Evolutionary conservation across 2,329 filamentous ascomycete species (phyloP).

Genomic region (Fusarium devonianum): DNA sequence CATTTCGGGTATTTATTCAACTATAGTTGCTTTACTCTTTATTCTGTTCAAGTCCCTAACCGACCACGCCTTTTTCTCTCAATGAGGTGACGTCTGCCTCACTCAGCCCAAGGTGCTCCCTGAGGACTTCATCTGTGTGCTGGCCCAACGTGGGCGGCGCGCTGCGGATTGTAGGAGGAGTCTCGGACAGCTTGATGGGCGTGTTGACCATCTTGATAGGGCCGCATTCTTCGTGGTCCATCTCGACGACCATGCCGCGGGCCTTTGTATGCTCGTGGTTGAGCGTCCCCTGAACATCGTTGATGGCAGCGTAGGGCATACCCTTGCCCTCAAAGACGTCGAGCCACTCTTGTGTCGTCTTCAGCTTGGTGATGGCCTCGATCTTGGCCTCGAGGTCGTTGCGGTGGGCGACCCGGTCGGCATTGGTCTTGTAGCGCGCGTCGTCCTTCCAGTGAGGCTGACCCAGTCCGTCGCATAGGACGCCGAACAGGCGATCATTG

Average conservation of each 20-base stretch:
- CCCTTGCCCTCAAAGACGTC: constrained; percentile 86
- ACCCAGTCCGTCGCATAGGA: constrained; percentile 67
- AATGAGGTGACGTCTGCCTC: constrained; percentile 66
- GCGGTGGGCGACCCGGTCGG: constrained; percentile 73
- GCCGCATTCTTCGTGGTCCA: constrained; percentile 84
- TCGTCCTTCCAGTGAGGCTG: constrained; percentile 67
- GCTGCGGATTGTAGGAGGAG: constrained; percentile 75
- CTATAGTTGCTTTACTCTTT: no score
- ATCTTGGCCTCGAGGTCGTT: constrained; percentile 79
- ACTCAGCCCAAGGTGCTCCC: constrained; percentile 66
- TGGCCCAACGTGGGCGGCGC: constrained; percentile 86
- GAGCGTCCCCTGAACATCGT: constrained; percentile 86
- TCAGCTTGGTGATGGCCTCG: constrained; percentile 74
- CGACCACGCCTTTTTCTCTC: constrained; percentile 71
- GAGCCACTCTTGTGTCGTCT: constrained; percentile 89
- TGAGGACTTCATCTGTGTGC: constrained; percentile 81
- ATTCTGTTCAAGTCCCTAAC: constrained; percentile 45
- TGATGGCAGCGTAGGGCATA: constrained; percentile 91
- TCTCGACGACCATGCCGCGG: constrained; percentile 86
- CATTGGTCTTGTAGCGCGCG: constrained; percentile 66
- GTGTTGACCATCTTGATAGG: constrained; percentile 91
- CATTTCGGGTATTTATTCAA: no score
- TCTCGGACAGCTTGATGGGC: constrained; percentile 91
- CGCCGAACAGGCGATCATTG: constrained; percentile 74
- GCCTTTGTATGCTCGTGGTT: constrained; percentile 85